A percentile compares a stretch with the other conserved stretches of the same genome.
Conservation (phyloP, 2,329 filamentous ascomycete species). For the Bipolaris zeicola region DNA sequence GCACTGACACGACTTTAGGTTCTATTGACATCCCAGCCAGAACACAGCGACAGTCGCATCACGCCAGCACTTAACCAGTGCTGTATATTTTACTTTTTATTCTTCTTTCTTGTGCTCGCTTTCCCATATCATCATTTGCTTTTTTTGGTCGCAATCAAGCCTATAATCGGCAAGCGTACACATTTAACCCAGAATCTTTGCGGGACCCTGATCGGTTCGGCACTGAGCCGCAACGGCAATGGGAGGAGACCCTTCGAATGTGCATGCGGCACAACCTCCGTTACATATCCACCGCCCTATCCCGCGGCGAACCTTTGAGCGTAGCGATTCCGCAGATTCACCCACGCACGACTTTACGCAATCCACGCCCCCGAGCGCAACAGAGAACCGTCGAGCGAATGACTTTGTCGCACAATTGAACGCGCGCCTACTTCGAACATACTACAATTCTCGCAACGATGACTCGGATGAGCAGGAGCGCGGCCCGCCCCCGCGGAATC, state of each 20-base stretch:
- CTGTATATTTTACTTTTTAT: conserved; percentile 8
- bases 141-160: conserved; percentile 11
- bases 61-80: conserved; percentile 14
- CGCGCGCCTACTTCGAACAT: conserved; percentile 41
- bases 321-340: conserved; percentile 34
- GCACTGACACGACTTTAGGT: conserved; percentile 27
- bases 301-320: conserved; percentile 45
- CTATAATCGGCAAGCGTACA: neutral
- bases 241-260: conserved; percentile 38
- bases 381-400: conserved; percentile 31
- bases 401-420: conserved; percentile 48
- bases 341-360: conserved; percentile 30
- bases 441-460: conserved; percentile 30
- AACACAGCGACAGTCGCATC: conserved; percentile 27
- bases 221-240: conserved; percentile 22
- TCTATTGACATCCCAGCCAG: conserved; percentile 30
- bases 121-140: conserved; percentile 1
- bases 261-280: conserved; percentile 28
- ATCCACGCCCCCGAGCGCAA: conserved; percentile 25
- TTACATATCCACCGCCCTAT: conserved; percentile 48
- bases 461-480: conserved; percentile 26
- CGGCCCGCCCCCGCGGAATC: conserved; percentile 61
- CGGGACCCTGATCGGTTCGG: conserved; percentile 14
- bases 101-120: conserved; percentile 17
- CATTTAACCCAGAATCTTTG: conserved; percentile 6